Percentiles rank a stretch among this genome's conserved stretches.
These are phyloP conservation scores for Cercophora newfieldiana DNA, from an alignment of 495 filamentous ascomycete species.

Conservation along the genomic window DNA sequence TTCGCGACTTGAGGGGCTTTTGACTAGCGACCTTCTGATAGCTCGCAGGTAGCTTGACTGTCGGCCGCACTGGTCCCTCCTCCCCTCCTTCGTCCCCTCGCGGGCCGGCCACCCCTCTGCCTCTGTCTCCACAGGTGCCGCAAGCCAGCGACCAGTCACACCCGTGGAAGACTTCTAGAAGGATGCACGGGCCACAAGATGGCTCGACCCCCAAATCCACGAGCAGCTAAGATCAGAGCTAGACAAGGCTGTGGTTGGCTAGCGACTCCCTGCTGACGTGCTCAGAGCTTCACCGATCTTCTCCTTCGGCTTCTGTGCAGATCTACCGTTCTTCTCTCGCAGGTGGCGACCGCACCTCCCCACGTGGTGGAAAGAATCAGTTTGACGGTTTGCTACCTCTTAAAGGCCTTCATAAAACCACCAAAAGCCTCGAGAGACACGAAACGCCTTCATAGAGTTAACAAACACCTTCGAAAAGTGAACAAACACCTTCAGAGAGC, in stretches of 20 bases:
- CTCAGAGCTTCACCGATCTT: slow-evolving; percentile 26
- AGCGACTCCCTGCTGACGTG: slow-evolving; percentile 22
- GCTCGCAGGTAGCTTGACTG: neutral
- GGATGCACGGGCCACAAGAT: slow-evolving; percentile 28
- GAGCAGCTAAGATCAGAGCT: slow-evolving; percentile 1
- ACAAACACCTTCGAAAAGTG: too few species aligned
- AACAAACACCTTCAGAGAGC: too few species aligned
- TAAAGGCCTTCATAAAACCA: too few species aligned
- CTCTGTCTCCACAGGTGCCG: slow-evolving; percentile 31
- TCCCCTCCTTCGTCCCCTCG: slow-evolving; percentile 24
- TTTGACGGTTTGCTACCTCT: too few species aligned
- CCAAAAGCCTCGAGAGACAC: too few species aligned
- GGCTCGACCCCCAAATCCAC: slow-evolving; percentile 13
- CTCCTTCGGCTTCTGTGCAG: slow-evolving; percentile 32
- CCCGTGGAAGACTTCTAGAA: slow-evolving; percentile 42
- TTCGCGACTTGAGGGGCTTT: slow-evolving; percentile 1
- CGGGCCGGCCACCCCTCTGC: slow-evolving; percentile 21
- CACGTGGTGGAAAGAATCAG: neutral
- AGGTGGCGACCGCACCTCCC: slow-evolving; percentile 20
- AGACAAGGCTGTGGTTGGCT: neutral
- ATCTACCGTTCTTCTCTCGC: slow-evolving; percentile 22
- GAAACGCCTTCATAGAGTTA: too few species aligned
- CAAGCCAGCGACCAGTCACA: slow-evolving; percentile 29
- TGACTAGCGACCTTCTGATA: slow-evolving; percentile 10
- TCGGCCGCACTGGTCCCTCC: neutral